Percentiles rank a stretch among this genome's conserved stretches.
Evolutionary conservation across 352 stramenopile species (phyloP).

Genomic region (Globisporangium spiculum): DNA sequence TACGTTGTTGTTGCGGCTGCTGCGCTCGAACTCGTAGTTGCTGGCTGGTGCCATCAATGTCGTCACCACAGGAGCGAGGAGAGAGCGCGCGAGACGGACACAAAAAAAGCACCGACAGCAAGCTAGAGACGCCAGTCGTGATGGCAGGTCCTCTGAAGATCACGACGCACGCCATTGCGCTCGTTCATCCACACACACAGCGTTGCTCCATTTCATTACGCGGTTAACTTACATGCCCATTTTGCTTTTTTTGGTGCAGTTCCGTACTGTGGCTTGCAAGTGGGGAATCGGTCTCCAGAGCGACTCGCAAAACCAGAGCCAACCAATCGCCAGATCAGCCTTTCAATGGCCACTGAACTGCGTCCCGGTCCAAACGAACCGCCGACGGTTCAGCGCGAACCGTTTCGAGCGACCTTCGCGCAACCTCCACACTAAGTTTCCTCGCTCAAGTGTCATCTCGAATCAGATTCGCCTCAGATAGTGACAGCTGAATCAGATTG

Average conservation of each 20-base stretch:
- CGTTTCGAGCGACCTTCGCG: slow-evolving; percentile 29
- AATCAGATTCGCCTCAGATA: neutral
- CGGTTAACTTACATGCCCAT: slow-evolving; percentile 82
- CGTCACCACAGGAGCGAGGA: neutral
- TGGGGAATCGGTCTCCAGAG: slow-evolving; percentile 16
- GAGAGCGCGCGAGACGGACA: neutral
- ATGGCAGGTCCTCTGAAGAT: neutral
- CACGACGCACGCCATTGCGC: neutral
- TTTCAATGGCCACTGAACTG: slow-evolving; percentile 33
- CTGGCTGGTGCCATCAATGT: neutral
- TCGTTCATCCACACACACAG: slow-evolving; percentile 3
- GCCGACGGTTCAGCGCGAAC: slow-evolving; percentile 27
- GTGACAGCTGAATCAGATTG: neutral
- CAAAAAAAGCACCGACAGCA: neutral
- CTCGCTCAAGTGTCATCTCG: neutral
- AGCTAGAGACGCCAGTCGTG: neutral
- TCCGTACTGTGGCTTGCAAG: slow-evolving; percentile 62
- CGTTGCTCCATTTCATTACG: slow-evolving; percentile 9
- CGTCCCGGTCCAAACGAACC: slow-evolving; percentile 28
- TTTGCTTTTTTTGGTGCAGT: slow-evolving; percentile 82
- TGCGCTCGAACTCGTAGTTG: neutral
- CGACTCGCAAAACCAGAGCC: slow-evolving; percentile 51
- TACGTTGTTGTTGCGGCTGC: neutral
- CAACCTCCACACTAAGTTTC: slow-evolving; percentile 11
- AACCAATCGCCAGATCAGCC: slow-evolving; percentile 61